These are phyloP conservation scores for Oryza officinalis DNA, from an alignment of 176 grass and related monocot genomes.

Conservation along the genomic window DNA sequence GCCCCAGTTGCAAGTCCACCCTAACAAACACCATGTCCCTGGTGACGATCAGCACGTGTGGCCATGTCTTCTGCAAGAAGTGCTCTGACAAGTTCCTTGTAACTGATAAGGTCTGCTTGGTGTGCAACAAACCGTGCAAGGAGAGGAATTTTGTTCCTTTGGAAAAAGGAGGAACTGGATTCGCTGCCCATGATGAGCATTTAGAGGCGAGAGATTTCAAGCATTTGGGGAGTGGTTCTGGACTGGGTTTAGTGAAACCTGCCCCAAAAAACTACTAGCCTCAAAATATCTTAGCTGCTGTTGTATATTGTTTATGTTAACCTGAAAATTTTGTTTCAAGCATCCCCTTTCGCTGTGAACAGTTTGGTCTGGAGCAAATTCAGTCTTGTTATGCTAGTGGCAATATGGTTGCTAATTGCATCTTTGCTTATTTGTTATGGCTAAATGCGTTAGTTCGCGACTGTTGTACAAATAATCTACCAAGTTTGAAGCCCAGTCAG, in stretches of 20 bases:
- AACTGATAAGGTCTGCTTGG: conserved; percentile 69
- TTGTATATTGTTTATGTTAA: conserved; percentile 43
- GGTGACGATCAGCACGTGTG: conserved; percentile 72
- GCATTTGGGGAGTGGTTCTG: conserved; percentile 87
- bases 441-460: background rate
- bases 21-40: conserved; percentile 85
- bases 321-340: conserved; percentile 42
- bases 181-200: conserved; percentile 66
- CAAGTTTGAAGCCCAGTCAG: background rate
- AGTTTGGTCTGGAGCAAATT: background rate
- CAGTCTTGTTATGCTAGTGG: background rate
- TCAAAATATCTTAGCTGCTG: conserved; percentile 17
- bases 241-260: conserved; percentile 90
- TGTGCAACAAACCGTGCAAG: conserved; percentile 82
- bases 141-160: conserved; percentile 76
- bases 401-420: background rate
- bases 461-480: background rate
- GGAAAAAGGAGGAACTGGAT: conserved; percentile 97
- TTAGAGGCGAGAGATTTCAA: conserved; percentile 87
- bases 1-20: conserved; percentile 95
- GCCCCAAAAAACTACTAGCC: conserved; percentile 48
- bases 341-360: background rate
- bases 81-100: conserved; percentile 88
- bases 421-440: conserved; percentile 2
- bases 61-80: conserved; percentile 98